Base-by-base conservation (phyloP, 768 basidiomycete genomes). In the Hericium coralloides region DNA sequence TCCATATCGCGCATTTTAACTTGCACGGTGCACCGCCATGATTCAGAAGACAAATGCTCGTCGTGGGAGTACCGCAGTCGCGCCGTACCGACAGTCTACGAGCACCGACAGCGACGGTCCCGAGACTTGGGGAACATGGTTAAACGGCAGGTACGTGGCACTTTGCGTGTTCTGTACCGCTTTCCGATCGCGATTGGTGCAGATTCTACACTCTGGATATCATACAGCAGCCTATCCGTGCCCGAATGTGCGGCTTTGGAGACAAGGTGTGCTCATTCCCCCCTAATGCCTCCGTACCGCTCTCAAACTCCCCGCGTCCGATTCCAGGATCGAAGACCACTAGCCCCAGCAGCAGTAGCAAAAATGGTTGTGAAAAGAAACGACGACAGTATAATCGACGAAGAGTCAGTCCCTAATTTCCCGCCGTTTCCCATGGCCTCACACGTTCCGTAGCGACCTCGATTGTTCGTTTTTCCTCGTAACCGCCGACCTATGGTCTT, bases 161-260 rank as follows among this genome's bases (percentile, higher is more conserved):
- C 22, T n/a, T 49, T 5, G 10, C 8, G 2, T 31, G n/a, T n/a
- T 3, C 2, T 14, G 39, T 17, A 41, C 12, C 41, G 31, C 17
- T 12, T 41, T 23, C 37, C 38, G 18, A 36, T 52, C 25, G 39
- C 64, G 39, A 55, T 61, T 12, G 56, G 53, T 26, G 1, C 54
- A 92, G 91, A 67, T 77, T 87, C 67, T 95, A 95, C 70, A 82
- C 85, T 14, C 79, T 95, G 43, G 85, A 91, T 62, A 81, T 95
- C 64, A 80, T 90, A 3, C 95, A 97, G 68, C 83, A 95, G 64
- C 94, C 95, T 41, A 70, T 90, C 49, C 83, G 94, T 45, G 95
- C 94, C 51, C 82, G 94, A 61, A 95, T 95, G 86, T 95, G 94
- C 69, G 95, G 95, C 12, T 95, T 95, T 70, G 94, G 94, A 48